Percentiles rank a stretch among this genome's conserved stretches.
phyloP scores from a whole-genome alignment of 495 filamentous ascomycete species.

The Penicillium parvum region DNA sequence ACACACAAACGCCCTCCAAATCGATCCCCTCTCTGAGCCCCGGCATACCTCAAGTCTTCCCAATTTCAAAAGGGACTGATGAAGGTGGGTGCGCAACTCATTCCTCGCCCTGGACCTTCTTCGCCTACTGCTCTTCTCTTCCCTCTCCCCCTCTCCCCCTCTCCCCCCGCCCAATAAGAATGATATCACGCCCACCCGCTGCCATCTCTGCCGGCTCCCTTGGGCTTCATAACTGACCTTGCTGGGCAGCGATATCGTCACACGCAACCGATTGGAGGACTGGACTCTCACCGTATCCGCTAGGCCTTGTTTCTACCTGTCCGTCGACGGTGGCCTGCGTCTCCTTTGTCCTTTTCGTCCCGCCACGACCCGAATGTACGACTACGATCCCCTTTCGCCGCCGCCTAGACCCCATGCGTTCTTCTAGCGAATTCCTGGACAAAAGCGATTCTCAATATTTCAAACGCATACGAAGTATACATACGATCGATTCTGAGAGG shows the following conservation, averaged over 20 bases:
- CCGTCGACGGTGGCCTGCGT: conserved; percentile 29
- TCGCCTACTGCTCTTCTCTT: not conserved
- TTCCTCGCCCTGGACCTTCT: not conserved
- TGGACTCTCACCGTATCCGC: conserved; percentile 17
- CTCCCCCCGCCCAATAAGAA: conserved; percentile 17
- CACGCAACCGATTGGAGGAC: conserved; percentile 13
- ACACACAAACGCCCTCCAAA: conserved; percentile 21
- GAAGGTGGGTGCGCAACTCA: conserved; percentile 25
- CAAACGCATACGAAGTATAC: conserved; percentile 32
- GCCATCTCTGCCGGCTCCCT: conserved; percentile 8
- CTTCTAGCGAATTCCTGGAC: conserved; percentile 36
- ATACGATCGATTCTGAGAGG: conserved; percentile 17
- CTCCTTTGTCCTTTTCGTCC: conserved; percentile 21
- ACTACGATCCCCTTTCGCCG: conserved; percentile 23
- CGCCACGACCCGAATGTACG: conserved; percentile 24
- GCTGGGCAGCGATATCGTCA: conserved; percentile 13
- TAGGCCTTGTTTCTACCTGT: conserved; percentile 21
- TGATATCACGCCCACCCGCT: conserved; percentile 22
- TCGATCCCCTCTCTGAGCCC: conserved; percentile 3
- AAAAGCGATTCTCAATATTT: conserved; percentile 35
- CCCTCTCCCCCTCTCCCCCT: conserved; percentile 4
- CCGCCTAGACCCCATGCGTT: conserved; percentile 44
- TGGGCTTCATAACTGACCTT: conserved; percentile 12
- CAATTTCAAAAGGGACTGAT: conserved; percentile 29
- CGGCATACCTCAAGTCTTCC: conserved; percentile 5